These are phyloP conservation scores for Russula olivacea DNA, from an alignment of 768 basidiomycete genomes.

Conservation along the genomic window DNA sequence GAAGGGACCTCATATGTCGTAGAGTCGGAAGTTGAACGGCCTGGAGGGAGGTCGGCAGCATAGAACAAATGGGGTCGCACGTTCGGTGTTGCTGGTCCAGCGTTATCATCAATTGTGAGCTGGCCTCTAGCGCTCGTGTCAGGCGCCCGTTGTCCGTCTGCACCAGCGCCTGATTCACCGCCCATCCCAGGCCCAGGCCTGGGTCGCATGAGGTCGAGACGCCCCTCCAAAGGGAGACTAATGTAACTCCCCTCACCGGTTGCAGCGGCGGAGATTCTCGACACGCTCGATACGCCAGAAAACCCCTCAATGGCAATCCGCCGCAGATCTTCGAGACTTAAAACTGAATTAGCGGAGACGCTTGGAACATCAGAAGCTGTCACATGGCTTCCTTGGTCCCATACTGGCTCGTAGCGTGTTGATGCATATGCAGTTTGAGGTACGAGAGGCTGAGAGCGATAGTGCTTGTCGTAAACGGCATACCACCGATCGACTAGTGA, in stretches of 20 bases:
- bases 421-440: conserved; percentile 51
- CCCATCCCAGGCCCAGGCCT: conserved; percentile 22
- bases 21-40: background rate
- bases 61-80: conserved; percentile 2
- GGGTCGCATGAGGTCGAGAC: conserved; percentile 80
- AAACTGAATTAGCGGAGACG: background rate
- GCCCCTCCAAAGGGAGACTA: conserved; percentile 79
- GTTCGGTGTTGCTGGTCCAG: conserved; percentile 1
- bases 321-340: conserved; percentile 40
- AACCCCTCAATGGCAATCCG: conserved; percentile 57
- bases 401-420: conserved; percentile 63
- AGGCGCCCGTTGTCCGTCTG: background rate
- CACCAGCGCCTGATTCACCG: conserved; percentile 12
- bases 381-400: conserved; percentile 52
- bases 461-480: conserved; percentile 81
- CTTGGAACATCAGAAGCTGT: conserved; percentile 35
- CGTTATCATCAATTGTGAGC: conserved; percentile 1
- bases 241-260: conserved; percentile 65
- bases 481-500: conserved; percentile 90
- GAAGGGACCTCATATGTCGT: background rate
- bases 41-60: background rate
- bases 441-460: conserved; percentile 51
- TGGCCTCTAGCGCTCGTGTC: background rate
- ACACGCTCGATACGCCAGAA: conserved; percentile 26
- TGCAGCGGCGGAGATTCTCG: conserved; percentile 3